Base-by-base conservation (phyloP, 2,329 filamentous ascomycete species). In the Exutisphaerella laricina region DNA sequence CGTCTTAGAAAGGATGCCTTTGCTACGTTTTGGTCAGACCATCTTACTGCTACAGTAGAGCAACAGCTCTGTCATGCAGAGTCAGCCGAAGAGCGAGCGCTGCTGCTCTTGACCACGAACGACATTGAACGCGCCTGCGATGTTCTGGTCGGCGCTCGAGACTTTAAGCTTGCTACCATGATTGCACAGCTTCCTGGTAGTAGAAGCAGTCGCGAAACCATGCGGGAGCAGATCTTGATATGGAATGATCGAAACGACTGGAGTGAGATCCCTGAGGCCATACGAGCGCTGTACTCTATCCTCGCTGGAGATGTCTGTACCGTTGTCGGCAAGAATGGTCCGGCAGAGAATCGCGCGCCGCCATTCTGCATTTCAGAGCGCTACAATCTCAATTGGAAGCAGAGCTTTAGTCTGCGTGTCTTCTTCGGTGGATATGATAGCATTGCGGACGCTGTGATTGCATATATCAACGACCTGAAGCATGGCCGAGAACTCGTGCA, bases 321-420 rank as follows among this genome's bases (percentile, higher is more conserved):
- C 20, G 89, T 86, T 46, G 79, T 88, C 53, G 92, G 90, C 8
- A 82, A 84, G 59, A 20, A 7, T 2, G 81, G 78, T 5, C 78
- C 85, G 1, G 69, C 83, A 6, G 92, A 97, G 64, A 87, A 97
- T 65, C 82, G 85, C 32, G 77, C 84, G 28, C 77, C 82, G 10
- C 83, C 83, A 0, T 95, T 98, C 60, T 75, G 81, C 41, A 85
- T 98, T 51, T 85, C 88, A 1, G 77, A 85, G 56, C 82, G 82
- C 34, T 98, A 96, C 61, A 80, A 80, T 4, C 73, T 98, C 25
- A 85, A 94, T 62, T 98, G 92, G 92, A 82, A 87, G 63, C 89
- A 94, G 60, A 83, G 89, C 0, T 95, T 98, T 64, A 90, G 87
- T 8, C 74, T 98, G 37, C 81, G 89, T 31, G 72, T 98, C 1